Percentiles rank a stretch among this genome's conserved stretches.
Conservation (phyloP, 108 stramenopile genomes). For the Skeletonema marinoi region DNA sequence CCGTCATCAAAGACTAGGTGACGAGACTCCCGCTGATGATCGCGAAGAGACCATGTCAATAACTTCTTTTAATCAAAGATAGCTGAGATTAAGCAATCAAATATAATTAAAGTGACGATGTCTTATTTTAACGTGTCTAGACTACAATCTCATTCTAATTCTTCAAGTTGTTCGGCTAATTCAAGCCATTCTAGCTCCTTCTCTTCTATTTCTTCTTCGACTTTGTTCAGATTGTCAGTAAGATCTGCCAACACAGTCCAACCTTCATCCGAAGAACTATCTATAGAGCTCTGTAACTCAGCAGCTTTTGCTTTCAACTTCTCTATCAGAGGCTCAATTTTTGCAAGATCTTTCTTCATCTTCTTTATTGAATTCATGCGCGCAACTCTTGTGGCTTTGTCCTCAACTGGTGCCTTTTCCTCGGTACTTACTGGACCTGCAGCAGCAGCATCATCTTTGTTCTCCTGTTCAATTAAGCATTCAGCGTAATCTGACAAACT, state of each 20-base stretch:
- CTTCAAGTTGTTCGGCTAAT: conserved; percentile 59
- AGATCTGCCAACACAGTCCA: conserved; percentile 84
- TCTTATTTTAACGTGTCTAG: neutral
- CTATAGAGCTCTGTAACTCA: conserved; percentile 57
- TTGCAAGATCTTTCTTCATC: conserved; percentile 69
- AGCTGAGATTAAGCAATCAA: neutral
- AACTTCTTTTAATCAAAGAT: conserved; percentile 25
- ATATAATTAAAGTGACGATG: neutral
- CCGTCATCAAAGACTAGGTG: conserved; percentile 30
- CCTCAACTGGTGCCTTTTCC: conserved; percentile 65
- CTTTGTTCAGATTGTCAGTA: conserved; percentile 59
- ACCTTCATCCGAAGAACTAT: conserved; percentile 62
- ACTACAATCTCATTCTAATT: conserved; percentile 31
- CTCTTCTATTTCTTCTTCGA: conserved; percentile 73
- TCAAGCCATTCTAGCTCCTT: conserved; percentile 86
- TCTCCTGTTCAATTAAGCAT: conserved; percentile 75
- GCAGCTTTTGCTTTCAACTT: conserved; percentile 62
- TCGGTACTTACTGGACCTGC: conserved; percentile 12
- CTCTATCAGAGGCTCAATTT: conserved; percentile 63
- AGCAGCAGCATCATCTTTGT: conserved; percentile 25
- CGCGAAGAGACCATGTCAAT: conserved; percentile 25
- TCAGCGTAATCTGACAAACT: conserved; percentile 82
- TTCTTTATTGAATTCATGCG: conserved; percentile 64
- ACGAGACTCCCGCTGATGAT: conserved; percentile 11
- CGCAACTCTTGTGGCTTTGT: conserved; percentile 64